These are phyloP conservation scores for Heritiera fomes DNA, from an alignment of 345 rosid genomes.

Conservation along the genomic window DNA sequence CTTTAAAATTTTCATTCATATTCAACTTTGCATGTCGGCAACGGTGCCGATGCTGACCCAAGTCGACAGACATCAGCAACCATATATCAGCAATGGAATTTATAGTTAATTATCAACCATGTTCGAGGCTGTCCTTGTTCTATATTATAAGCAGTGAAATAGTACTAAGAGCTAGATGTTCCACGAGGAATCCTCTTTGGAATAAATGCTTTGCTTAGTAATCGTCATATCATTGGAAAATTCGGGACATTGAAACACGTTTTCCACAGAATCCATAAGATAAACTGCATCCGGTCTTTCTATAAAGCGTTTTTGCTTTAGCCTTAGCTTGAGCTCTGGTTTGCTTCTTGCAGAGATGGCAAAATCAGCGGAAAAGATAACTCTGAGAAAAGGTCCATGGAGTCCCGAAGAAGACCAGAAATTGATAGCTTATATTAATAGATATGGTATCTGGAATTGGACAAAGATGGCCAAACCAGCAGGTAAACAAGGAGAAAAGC, in stretches of 20 bases:
- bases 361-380: not conserved
- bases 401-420: slow-evolving; percentile 41
- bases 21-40: no score
- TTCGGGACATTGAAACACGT: not conserved
- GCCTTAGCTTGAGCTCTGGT: not conserved
- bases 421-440: slow-evolving; percentile 34
- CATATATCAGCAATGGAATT: no score
- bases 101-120: no score
- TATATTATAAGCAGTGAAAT: no score
- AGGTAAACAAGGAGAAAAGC: slow-evolving; percentile 24
- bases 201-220: not conserved
- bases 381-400: slow-evolving; percentile 39
- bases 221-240: not conserved
- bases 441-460: slow-evolving; percentile 46
- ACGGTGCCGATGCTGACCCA: no score
- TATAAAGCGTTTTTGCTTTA: not conserved
- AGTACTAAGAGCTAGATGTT: no score
- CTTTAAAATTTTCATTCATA: no score
- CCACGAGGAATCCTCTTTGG: no score
- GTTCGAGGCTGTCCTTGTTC: no score
- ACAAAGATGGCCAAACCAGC: slow-evolving; percentile 40
- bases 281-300: not conserved
- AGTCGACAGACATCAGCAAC: no score
- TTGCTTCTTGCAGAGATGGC: slow-evolving; percentile 18
- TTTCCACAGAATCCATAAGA: not conserved